A percentile compares a stretch with the other conserved stretches of the same genome.
Conservation (phyloP, 2,329 filamentous ascomycete species). For the Daldinia eschscholtzii region DNA sequence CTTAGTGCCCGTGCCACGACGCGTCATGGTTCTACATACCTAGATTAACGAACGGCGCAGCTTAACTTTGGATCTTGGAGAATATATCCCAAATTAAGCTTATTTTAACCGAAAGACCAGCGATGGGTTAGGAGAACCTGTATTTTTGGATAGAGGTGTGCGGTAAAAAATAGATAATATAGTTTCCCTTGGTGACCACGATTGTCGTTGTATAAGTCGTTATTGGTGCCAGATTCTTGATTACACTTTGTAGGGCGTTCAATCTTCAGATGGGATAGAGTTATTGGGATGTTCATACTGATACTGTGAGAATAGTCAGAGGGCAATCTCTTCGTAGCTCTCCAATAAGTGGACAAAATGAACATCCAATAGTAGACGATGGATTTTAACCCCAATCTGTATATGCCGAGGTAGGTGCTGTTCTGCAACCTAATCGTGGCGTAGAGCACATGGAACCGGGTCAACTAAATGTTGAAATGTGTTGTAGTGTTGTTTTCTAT, state of each 20-base stretch:
- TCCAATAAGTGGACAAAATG: background rate
- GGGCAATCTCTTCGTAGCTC: background rate
- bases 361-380: background rate
- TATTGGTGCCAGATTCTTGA: background rate
- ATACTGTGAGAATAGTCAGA: background rate
- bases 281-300: background rate
- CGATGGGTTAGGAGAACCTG: slow-evolving; percentile 5
- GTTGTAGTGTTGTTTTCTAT: background rate
- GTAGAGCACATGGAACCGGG: background rate
- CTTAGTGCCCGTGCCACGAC: slow-evolving; percentile 20
- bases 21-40: slow-evolving; percentile 12
- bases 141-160: slow-evolving; percentile 12
- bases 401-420: background rate
- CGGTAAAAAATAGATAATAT: slow-evolving; percentile 27
- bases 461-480: background rate
- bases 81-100: slow-evolving; percentile 21
- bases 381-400: background rate
- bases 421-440: background rate
- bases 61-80: background rate
- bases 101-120: slow-evolving; percentile 21
- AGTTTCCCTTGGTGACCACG: background rate
- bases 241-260: background rate
- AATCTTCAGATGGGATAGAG: background rate
- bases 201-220: slow-evolving; percentile 3
- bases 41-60: slow-evolving; percentile 4